Evolutionary conservation across 2,329 filamentous ascomycete species (phyloP).

Genomic region (Talaromyces islandicus): DNA sequence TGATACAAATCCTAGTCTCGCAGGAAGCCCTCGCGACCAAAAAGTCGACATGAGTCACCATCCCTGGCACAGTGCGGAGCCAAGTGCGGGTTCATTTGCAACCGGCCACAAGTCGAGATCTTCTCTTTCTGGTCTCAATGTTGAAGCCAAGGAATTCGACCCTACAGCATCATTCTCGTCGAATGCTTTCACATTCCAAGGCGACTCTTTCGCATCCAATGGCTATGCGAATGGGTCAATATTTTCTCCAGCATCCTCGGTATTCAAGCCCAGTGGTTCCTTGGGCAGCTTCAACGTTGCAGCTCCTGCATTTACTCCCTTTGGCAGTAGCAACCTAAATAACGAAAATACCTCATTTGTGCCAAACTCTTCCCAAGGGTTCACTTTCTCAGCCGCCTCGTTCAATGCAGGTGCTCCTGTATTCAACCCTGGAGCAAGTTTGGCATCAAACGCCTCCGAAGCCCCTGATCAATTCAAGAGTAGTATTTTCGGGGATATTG

Average conservation of each 20-base stretch:
- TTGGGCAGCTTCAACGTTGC: conserved; percentile 48
- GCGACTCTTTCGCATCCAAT: conserved; percentile 38
- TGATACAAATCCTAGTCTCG: conserved; percentile 67
- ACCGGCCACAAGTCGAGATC: conserved; percentile 57
- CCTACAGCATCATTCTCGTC: conserved; percentile 48
- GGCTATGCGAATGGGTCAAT: conserved; percentile 20
- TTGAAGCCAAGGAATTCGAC: conserved; percentile 81
- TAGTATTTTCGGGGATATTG: conserved; percentile 65
- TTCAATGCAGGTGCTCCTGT: conserved; percentile 72
- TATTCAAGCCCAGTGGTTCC: conserved; percentile 23
- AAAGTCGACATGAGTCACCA: conserved; percentile 22
- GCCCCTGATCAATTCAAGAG: conserved; percentile 17
- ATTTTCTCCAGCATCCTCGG: conserved; percentile 21
- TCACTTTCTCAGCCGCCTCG: conserved; percentile 63
- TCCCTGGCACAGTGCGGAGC: conserved; percentile 29
- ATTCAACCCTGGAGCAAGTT: conserved; percentile 57
- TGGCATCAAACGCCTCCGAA: conserved; percentile 19
- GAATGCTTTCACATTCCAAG: conserved; percentile 38
- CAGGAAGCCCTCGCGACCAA: conserved; percentile 53
- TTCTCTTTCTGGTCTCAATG: conserved; percentile 75
- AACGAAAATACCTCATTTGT: conserved; percentile 14
- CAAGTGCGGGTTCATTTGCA: conserved; percentile 26
- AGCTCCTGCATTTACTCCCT: conserved; percentile 65
- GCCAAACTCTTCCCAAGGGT: conserved; percentile 27
- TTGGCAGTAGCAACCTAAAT: conserved; percentile 12